Base-by-base conservation (phyloP, 2,329 filamentous ascomycete species). In the Lachnellula occidentalis region DNA sequence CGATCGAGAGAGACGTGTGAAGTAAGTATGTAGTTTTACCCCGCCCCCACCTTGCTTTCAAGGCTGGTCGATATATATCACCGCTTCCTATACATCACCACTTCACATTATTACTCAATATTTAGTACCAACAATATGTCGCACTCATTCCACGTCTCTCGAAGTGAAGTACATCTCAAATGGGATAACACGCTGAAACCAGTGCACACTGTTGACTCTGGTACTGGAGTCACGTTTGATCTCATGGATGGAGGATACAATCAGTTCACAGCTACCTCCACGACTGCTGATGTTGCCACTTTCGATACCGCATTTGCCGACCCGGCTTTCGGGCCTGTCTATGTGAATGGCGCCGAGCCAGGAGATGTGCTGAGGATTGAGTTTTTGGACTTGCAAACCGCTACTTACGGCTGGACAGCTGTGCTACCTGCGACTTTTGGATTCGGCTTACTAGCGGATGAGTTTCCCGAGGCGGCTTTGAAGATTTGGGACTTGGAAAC, bases 311-410 rank as follows among this genome's bases (percentile, higher is more conserved):
- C 61, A 15, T 64, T 71, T 15, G 72, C 72, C 31, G 78, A 79
- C 58, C 77, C 78, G 1, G 77, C 74, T 46, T 73, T 77, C 50
- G 78, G 78, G 0, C 78, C 78, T 11, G 72, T 81, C 34, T 75
- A 69, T 59, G 63, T 81, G 53, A 71, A 75, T 47, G 74, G 70
- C 49, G 77, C 78, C 12, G 68, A 74, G 52, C 76, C 78, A 0
- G 78, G 78, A 39, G 78, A 80, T 61, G 74, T 78, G 2, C 69
- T 81, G 27, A 74, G 76, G 57, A 69, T 80, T 42, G 77, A 80
- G 42, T 69, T 81, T 49, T 70, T 79, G 15, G 69, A 72, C 22
- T 68, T 80, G 4, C 58, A 71, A 53, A 70, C 75, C 5, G 72
- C 71, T 2, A 67, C 71, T 51, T 80, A 74, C 70, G 78, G 78